These are phyloP conservation scores for Apiospora phragmitis DNA, from an alignment of 2,329 filamentous ascomycete genomes.

Conservation along the genomic window DNA sequence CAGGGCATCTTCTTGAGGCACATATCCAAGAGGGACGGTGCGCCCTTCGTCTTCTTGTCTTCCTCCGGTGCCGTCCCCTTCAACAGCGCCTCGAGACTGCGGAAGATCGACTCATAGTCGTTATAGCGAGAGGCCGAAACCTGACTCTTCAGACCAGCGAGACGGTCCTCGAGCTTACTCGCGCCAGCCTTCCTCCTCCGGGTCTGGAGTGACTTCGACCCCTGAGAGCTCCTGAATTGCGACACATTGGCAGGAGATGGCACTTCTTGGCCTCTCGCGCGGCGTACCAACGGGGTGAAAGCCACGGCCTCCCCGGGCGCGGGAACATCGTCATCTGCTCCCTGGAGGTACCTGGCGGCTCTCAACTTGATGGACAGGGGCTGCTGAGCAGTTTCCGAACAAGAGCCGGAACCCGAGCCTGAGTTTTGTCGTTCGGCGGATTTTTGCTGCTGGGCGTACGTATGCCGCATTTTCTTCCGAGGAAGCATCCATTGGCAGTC, in stretches of 20 bases:
- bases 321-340: conserved; percentile 11
- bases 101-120: conserved; percentile 47
- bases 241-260: neutral
- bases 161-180: conserved; percentile 31
- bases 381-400: neutral
- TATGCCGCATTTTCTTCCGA: conserved; percentile 30
- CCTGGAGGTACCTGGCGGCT: conserved; percentile 19
- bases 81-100: conserved; percentile 45
- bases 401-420: neutral
- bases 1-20: conserved; percentile 49
- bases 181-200: conserved; percentile 13
- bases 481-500: conserved; percentile 26
- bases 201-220: neutral
- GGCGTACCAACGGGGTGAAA: conserved; percentile 30
- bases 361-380: conserved; percentile 11
- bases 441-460: conserved; percentile 28
- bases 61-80: conserved; percentile 36
- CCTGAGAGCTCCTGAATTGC: neutral
- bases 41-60: conserved; percentile 23
- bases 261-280: conserved; percentile 27
- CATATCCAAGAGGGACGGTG: conserved; percentile 48
- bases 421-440: neutral
- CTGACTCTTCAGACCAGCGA: conserved; percentile 34
- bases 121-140: conserved; percentile 31
- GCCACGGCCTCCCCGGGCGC: conserved; percentile 26